phyloP scores from a whole-genome alignment of 2,329 filamentous ascomycete genomes.

The Penicillium corylophilum region DNA sequence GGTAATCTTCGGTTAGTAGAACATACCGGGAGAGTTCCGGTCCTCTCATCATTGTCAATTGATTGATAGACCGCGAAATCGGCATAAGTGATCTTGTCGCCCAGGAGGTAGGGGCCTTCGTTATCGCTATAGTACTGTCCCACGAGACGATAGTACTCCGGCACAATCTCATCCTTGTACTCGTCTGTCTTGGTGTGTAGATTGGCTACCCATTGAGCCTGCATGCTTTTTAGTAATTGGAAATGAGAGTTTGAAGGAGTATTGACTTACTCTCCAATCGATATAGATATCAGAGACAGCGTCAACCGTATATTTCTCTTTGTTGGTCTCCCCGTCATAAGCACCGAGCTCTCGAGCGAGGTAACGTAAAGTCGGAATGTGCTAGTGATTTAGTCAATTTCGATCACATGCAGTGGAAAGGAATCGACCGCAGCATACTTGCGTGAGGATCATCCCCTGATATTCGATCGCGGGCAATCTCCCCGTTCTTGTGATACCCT shows the following conservation, averaged over 20 bases:
- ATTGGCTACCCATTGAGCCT: not conserved
- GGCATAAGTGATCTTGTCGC: slow-evolving; percentile 37
- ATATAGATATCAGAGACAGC: slow-evolving; percentile 40
- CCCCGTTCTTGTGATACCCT: slow-evolving; percentile 31
- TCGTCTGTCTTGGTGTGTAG: slow-evolving; percentile 15
- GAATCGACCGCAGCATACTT: slow-evolving; percentile 9
- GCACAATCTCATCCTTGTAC: slow-evolving; percentile 32
- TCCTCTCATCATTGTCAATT: slow-evolving; percentile 39
- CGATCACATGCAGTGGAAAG: too few relatives aligned
- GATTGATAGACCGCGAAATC: slow-evolving; percentile 44
- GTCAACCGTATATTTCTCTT: slow-evolving; percentile 41
- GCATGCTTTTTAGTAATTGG: not conserved
- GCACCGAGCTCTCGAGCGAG: slow-evolving; percentile 34
- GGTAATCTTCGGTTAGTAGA: too few relatives aligned
- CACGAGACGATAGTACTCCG: slow-evolving; percentile 33
- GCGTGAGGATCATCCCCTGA: slow-evolving; percentile 30
- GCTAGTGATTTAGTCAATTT: slow-evolving; percentile 11
- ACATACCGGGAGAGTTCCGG: slow-evolving; percentile 34
- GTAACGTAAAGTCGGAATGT: slow-evolving; percentile 38
- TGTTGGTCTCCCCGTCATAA: slow-evolving; percentile 40
- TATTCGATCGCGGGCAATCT: slow-evolving; percentile 39
- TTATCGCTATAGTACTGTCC: slow-evolving; percentile 31
- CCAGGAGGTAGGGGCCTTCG: slow-evolving; percentile 39
- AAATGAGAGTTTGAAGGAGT: too few relatives aligned
- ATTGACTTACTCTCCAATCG: slow-evolving; percentile 40